Conservation (phyloP, 192 early-diverging fungal species). For the Helicostylum pulchrum region DNA sequence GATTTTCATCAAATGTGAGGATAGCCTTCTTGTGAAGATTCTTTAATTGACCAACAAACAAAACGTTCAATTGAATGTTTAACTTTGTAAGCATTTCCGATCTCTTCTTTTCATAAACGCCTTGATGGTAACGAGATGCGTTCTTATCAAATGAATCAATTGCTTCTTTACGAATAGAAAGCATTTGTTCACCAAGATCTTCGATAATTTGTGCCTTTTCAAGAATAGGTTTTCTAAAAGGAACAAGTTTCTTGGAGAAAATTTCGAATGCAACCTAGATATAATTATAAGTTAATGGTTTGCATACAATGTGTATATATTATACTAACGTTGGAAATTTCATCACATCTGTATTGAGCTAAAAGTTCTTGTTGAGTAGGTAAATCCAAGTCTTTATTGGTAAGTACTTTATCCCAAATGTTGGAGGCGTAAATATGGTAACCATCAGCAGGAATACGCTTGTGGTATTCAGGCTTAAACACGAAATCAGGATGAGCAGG, state of each 20-base stretch:
- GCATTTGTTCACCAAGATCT: conserved; percentile 66
- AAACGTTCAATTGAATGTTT: conserved; percentile 69
- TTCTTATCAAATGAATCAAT: conserved; percentile 81
- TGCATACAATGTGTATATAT: neutral
- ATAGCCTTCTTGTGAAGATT: conserved; percentile 79
- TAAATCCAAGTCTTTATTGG: conserved; percentile 94
- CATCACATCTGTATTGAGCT: conserved; percentile 98
- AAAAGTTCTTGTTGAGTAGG: conserved; percentile 98
- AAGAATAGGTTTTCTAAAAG: conserved; percentile 60
- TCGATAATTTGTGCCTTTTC: conserved; percentile 78
- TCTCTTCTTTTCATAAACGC: conserved; percentile 87
- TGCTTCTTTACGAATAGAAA: conserved; percentile 52
- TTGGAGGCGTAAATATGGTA: conserved; percentile 87
- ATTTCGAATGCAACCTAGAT: conserved; percentile 57
- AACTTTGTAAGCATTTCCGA: conserved; percentile 75
- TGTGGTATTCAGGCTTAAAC: conserved; percentile 82
- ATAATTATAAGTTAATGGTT: neutral
- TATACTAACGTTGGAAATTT: conserved; percentile 68
- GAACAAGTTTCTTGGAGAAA: conserved; percentile 64
- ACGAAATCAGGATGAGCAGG: conserved; percentile 67
- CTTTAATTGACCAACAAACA: conserved; percentile 82
- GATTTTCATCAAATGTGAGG: conserved; percentile 53
- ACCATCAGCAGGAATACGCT: conserved; percentile 93
- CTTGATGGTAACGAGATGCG: conserved; percentile 85
- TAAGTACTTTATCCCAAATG: conserved; percentile 95